Evolutionary conservation across 345 rosid genomes (phyloP), one percentile per base, ranked within the genome.

Genomic region (Excoecaria cochinchinensis): DNA sequence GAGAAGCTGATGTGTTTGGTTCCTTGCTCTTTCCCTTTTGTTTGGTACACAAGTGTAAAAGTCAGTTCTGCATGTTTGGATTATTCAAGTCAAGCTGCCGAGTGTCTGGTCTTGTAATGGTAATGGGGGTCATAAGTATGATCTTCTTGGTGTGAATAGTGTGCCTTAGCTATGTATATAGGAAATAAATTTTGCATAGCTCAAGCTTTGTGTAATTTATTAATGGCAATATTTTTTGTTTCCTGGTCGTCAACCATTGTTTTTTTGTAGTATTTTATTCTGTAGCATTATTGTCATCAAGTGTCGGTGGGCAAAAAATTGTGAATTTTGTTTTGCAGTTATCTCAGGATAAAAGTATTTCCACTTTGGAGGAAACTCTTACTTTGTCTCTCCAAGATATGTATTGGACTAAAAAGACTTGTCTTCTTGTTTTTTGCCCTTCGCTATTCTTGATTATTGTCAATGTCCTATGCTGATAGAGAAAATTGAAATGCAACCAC

Each of bases 91-190:
- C 47, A 21, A 47, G 67, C 5, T 46, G 61, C 67, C 52, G 58
- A 65, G 53, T 24, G 66, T 3, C 5, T 14, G 4, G 22, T 46
- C 66, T 46, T n/a, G 31, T 31, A 31, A 31, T 31, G 25, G 42
- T 38, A 38, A 40, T 50, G 76, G 48, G 47, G 62, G 76, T 57
- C n/a, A 36, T n/a, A 25, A 66, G 51, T 42, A 52, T 61, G 61
- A 55, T 46, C 57, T 14, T 75, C 66, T 14, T 75, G 44, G 53
- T 59, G 57, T 77, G 59, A 77, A 48, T 62, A 76, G 21, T 70
- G 40, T 24, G 9, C 15, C 59, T 31, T 66, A 12, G 59, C 40
- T 8, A 50, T 64, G 76, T 57, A 66, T 5, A 77, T 56, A 71
- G 16, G 16, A 55, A 77, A 47, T 56, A 72, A 77, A 62, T 7